Conservation (phyloP, 148 eudicot species). For the Rhododendron griersonianum region DNA sequence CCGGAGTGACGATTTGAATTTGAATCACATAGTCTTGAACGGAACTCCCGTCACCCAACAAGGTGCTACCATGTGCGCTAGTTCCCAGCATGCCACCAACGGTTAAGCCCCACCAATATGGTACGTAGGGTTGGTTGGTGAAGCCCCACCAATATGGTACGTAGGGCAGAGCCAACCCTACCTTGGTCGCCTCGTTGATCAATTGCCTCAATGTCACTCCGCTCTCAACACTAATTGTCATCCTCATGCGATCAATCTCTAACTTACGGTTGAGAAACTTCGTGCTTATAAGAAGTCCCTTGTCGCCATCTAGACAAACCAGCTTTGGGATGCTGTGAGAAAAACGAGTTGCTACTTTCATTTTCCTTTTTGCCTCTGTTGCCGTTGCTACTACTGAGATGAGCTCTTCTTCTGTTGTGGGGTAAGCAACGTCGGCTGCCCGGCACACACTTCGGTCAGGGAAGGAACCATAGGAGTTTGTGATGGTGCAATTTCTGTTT, state of each 20-base stretch:
- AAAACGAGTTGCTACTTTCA: slow-evolving; percentile 54
- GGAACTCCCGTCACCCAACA: slow-evolving; percentile 62
- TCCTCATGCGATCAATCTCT: slow-evolving; percentile 14
- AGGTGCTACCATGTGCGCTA: slow-evolving; percentile 77
- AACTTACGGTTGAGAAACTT: slow-evolving; percentile 32
- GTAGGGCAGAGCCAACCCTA: slow-evolving; percentile 50
- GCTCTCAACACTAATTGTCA: slow-evolving; percentile 43
- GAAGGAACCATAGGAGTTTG: no score
- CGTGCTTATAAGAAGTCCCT: slow-evolving; percentile 69
- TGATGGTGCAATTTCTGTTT: no score
- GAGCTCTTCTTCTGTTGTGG: slow-evolving; percentile 54
- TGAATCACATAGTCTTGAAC: slow-evolving; percentile 62
- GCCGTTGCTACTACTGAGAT: slow-evolving; percentile 39
- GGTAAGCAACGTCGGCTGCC: slow-evolving; percentile 44
- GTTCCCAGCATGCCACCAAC: slow-evolving; percentile 69
- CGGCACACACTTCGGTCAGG: slow-evolving; percentile 27
- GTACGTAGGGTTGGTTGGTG: slow-evolving; percentile 43
- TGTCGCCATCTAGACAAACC: slow-evolving; percentile 51
- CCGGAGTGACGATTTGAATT: slow-evolving; percentile 54
- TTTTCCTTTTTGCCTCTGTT: slow-evolving; percentile 31
- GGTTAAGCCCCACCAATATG: slow-evolving; percentile 81
- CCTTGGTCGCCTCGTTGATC: slow-evolving; percentile 50
- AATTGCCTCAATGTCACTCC: slow-evolving; percentile 53
- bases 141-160: slow-evolving; percentile 83
- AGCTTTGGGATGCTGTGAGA: slow-evolving; percentile 62